Base-by-base conservation (phyloP, 2,329 filamentous ascomycete species). In the Achaetomium macrosporum region DNA sequence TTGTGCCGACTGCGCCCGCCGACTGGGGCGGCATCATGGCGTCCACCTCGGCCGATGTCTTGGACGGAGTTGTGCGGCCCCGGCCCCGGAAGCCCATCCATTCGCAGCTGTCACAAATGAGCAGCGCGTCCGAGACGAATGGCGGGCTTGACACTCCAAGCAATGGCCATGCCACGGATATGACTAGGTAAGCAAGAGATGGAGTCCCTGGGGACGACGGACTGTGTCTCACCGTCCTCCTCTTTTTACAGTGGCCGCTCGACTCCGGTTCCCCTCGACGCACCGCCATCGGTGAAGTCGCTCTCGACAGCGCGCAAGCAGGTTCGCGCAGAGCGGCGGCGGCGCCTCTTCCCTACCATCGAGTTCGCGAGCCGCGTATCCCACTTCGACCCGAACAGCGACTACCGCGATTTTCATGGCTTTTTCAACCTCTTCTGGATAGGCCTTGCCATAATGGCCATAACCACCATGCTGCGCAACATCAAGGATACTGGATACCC, bases 361-460 rank as follows among this genome's bases (percentile, higher is more conserved):
- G 88, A 96, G 64, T 99, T 92, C 72, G 82, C 88, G 39, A 85
- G 87, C 55, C 87, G 93, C 53, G 85, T 97, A 19, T 97, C 92
- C 16, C 92, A 99, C 72, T 96, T 99, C 67, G 93, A 99, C 66
- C 90, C 91, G 0, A 79, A 82, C 46, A 95, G 88, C 69, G 90
- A 96, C 64, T 91, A 97, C 68, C 84, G 84, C 64, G 90, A 99
- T 70, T 99, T 99, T 68, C 84, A 90, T 63, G 93, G 93, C 66
- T 99, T 99, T 79, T 99, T 96, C 73, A 89, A 93, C 50, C 81
- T 99, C 36, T 99, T 99, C 73, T 99, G 93, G 93, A 92, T 99
- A 59, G 90, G 90, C 10, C 77, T 99, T 55, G 89, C 88, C 61
- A 95, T 99, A 69, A 96, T 99, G 91, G 90, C 91, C 63, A 85